Evolutionary conservation across 2,329 filamentous ascomycete species (phyloP), one percentile per base, ranked within the genome.

Genomic region (Neopestalotiopsis rosae): DNA sequence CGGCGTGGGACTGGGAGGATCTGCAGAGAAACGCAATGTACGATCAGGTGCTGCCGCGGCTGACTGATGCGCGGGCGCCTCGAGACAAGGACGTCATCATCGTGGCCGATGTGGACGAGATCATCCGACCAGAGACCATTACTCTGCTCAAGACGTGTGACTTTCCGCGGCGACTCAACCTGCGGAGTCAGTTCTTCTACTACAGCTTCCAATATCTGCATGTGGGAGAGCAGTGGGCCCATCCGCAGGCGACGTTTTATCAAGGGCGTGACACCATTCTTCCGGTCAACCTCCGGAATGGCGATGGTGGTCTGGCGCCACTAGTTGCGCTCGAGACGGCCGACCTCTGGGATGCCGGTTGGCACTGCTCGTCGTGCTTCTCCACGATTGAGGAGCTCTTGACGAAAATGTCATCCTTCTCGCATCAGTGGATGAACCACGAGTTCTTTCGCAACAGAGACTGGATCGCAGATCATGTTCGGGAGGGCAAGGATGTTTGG

Each of bases 291-390:
- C 80, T 91, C 65, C 85, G 88, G 30, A 82, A 82, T 71, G 81
- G 83, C 57, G 82, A 85, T 66, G 81, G 82, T 59, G 81, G 82
- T 3, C 61, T 81, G 4, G 79, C 78, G 57, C 75, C 82, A 1
- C 70, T 81, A 1, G 79, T 82, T 40, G 77, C 78, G 45, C 77
- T 79, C 57, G 83, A 88, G 70, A 82, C 81, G 71, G 82, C 78
- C 7, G 80, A 81, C 5, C 70, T 89, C 42, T 76, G 76, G 73
- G 84, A 88, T 72, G 86, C 87, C 0, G 85, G 80, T 0, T 91
- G 89, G 89, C 88, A 91, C 76, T 91, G 89, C 80, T 89, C 86
- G 65, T 87, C 82, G 67, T 91, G 89, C 79, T 90, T 90, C 75
- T 79, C 82, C 20, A 90, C 86, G 0, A 77, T 91, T 17, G 81